Evolutionary conservation across 164 flowering plant genomes (phyloP).

Genomic region (Tetrastigma voinierianum): DNA sequence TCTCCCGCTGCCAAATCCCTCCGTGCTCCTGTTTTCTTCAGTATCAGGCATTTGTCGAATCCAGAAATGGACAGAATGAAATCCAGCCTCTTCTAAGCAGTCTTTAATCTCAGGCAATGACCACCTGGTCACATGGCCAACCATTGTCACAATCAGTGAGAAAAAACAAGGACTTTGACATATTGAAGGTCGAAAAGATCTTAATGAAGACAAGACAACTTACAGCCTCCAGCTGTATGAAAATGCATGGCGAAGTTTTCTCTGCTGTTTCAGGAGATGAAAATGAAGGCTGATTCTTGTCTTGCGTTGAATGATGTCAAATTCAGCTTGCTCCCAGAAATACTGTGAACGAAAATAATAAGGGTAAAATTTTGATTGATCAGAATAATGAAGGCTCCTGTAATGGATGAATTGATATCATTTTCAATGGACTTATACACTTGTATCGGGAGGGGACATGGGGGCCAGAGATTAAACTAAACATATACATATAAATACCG

Average conservation of each 20-base stretch:
- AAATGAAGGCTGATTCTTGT: conserved; percentile 95
- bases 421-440: no score
- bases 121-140: conserved; percentile 62
- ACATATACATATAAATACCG: background rate
- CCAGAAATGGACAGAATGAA: conserved; percentile 83
- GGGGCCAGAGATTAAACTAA: background rate
- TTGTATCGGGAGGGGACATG: no score
- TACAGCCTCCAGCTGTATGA: conserved; percentile 96
- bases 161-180: background rate
- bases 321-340: conserved; percentile 93
- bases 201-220: conserved; percentile 28
- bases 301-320: conserved; percentile 74
- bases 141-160: background rate
- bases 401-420: background rate
- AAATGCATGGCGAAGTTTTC: conserved; percentile 82
- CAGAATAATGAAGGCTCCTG: background rate
- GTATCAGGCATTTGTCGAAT: conserved; percentile 78
- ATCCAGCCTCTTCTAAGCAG: conserved; percentile 91
- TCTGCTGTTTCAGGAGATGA: conserved; percentile 62
- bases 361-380: background rate
- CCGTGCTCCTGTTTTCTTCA: conserved; percentile 30
- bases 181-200: background rate
- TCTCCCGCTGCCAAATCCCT: conserved; percentile 55
- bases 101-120: conserved; percentile 89
- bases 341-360: conserved; percentile 45